Evolutionary conservation across 2,329 filamentous ascomycete species (phyloP), one percentile per base, ranked within the genome.

Genomic region (Cladobotryum protrusum): DNA sequence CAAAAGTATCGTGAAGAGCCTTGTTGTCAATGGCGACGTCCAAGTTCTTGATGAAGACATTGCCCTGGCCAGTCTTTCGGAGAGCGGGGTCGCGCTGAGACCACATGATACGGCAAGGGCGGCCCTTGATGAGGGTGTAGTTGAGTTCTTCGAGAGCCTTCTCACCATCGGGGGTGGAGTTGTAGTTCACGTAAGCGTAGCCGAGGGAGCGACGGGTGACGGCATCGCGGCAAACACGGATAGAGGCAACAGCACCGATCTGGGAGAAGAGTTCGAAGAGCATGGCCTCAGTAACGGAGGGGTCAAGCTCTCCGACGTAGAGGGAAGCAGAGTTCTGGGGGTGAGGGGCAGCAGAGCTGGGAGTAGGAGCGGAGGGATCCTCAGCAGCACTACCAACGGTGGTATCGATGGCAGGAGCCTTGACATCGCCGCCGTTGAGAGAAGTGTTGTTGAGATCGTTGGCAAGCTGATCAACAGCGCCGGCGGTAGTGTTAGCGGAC

Each of bases 101-200:
- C 93, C 93, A 99, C 93, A 99, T 99, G 77, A 99, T 99, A 67
- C 93, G 92, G 87, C 93, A 99, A 54, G 93, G 92, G 68, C 88
- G 90, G 64, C 91, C 91, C 83, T 97, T 97, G 79, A 99, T 97
- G 64, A 96, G 79, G 57, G 93, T 99, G 81, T 99, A 99, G 84
- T 99, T 99, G 63, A 99, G 83, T 76, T 99, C 93, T 77, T 99
- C 93, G 55, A 99, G 85, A 64, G 93, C 93, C 75, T 95, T 95
- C 81, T 99, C 93, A 64, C 93, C 93, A 70, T 99, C 93, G 56
- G 83, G 72, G 56, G 91, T 95, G 72, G 89, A 92, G 81, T 97
- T 99, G 84, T 97, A 99, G 84, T 99, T 99, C 75, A 99, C 93
- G 73, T 99, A 99, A 72, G 93, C 93, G 72, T 99, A 99, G 61